phyloP scores from a whole-genome alignment of 83 land plant genomes.

The Diphasiastrum complanatum region DNA sequence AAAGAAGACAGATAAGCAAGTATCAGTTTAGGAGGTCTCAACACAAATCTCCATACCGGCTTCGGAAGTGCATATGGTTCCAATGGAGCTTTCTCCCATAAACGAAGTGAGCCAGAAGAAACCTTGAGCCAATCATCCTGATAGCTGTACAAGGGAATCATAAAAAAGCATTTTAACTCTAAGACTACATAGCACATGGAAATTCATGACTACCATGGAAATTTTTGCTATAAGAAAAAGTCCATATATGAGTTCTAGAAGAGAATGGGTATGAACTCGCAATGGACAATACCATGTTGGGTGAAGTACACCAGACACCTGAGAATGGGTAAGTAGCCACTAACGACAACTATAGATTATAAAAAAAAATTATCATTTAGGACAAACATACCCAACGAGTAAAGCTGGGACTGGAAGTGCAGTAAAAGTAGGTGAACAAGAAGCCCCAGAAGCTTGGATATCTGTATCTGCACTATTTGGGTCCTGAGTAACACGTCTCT shows the following conservation, averaged over 20 bases:
- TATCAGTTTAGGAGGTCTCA: too few relatives aligned
- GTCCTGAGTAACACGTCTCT: conserved; percentile 47
- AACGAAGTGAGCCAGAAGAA: conserved; percentile 58
- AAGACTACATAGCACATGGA: too few relatives aligned
- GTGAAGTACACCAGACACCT: too few relatives aligned
- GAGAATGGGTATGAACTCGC: too few relatives aligned
- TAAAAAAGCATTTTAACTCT: not conserved
- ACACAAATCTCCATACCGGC: too few relatives aligned
- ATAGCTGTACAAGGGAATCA: conserved; percentile 44
- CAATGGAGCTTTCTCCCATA: conserved; percentile 97
- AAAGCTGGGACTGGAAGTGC: conserved; percentile 77
- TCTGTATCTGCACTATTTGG: conserved; percentile 44
- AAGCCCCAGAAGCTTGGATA: conserved; percentile 29
- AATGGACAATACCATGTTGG: too few relatives aligned
- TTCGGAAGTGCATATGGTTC: conserved; percentile 94
- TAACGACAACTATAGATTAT: too few relatives aligned
- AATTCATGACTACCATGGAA: too few relatives aligned
- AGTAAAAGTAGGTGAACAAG: conserved; percentile 46
- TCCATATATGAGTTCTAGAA: too few relatives aligned
- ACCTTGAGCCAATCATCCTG: conserved; percentile 98
- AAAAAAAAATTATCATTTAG: not conserved
- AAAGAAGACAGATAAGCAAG: not conserved
- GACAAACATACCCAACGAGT: conserved; percentile 77
- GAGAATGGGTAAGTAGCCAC: too few relatives aligned
- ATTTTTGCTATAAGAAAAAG: too few relatives aligned